Evolutionary conservation across 2,329 filamentous ascomycete genomes (phyloP), one percentile per base, ranked within the genome.

Genomic region (Phaeosphaeriaceae sp.): DNA sequence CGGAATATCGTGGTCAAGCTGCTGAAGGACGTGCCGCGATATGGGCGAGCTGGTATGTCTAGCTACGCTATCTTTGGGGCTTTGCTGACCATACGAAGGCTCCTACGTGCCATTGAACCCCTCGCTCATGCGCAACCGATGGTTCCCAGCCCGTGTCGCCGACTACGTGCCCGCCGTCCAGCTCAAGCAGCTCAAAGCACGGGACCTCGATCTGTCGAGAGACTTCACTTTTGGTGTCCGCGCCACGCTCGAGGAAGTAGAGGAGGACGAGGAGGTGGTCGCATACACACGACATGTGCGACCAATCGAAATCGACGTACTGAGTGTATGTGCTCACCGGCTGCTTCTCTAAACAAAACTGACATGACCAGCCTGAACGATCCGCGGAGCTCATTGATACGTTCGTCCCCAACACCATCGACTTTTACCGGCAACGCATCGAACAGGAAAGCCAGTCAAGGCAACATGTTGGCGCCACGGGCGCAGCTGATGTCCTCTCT

Each of bases 61-160:
- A 31, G 19, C 22, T 24, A 17, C 10, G 9, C 17, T n/a, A 33
- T n/a, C 19, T 40, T 15, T 20, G 22, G 9, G 40, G 57, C 48
- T 53, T 25, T 60, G 57, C 68, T 73, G 58, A 76, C 24, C 55
- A 22, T 21, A n/a, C 7, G 36, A 61, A 87, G 85, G 84, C 60
- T 72, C 81, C 19, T 80, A 86, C 58, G 76, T 87, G 20, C 81
- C 84, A 31, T 77, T 86, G 44, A 72, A 81, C n/a, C 72, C 77
- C 17, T 82, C 84, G 21, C 75, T 78, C 40, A 86, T 88, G 84
- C 79, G 85, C 62, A 86, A 85, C 68, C 72, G 75, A 53, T 85
- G 81, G 81, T 86, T 82, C 63, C 84, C 84, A 3, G 71, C 71
- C 45, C 75, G 79, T 57, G 75, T 81, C 60, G 85, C 85, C 61